phyloP scores from a whole-genome alignment of 2,329 filamentous ascomycete species.

The Xylaria digitata region DNA sequence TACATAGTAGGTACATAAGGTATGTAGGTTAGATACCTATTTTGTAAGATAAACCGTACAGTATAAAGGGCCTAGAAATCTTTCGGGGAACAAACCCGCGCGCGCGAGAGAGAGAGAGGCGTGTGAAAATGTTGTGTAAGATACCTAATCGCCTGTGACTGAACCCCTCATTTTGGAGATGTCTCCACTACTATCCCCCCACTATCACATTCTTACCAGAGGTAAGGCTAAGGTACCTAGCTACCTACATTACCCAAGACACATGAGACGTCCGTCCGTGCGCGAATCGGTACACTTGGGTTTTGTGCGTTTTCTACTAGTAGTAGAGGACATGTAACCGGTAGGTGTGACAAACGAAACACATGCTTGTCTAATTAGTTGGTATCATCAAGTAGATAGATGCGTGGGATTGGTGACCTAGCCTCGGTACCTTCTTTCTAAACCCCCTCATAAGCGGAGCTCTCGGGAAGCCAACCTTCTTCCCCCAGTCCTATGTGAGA shows the following conservation, averaged over 20 bases:
- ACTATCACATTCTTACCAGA: background rate
- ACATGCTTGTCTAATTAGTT: background rate
- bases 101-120: too few relatives aligned
- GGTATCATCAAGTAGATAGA: background rate
- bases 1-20: too few relatives aligned
- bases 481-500: constrained; percentile 18
- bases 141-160: background rate
- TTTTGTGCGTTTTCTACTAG: background rate
- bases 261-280: too few relatives aligned
- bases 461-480: constrained; percentile 18
- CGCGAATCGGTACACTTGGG: background rate
- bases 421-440: constrained; percentile 18
- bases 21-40: too few relatives aligned
- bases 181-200: background rate
- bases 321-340: background rate
- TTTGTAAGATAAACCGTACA: too few relatives aligned
- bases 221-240: too few relatives aligned
- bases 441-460: constrained; percentile 34
- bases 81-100: too few relatives aligned
- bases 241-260: too few relatives aligned
- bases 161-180: constrained; percentile 25
- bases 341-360: background rate
- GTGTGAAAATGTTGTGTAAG: too few relatives aligned
- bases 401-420: constrained; percentile 1
- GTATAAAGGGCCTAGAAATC: too few relatives aligned